phyloP scores from a whole-genome alignment of 1,284 basidiomycete genomes.

The Apiotrichum laibachii region DNA sequence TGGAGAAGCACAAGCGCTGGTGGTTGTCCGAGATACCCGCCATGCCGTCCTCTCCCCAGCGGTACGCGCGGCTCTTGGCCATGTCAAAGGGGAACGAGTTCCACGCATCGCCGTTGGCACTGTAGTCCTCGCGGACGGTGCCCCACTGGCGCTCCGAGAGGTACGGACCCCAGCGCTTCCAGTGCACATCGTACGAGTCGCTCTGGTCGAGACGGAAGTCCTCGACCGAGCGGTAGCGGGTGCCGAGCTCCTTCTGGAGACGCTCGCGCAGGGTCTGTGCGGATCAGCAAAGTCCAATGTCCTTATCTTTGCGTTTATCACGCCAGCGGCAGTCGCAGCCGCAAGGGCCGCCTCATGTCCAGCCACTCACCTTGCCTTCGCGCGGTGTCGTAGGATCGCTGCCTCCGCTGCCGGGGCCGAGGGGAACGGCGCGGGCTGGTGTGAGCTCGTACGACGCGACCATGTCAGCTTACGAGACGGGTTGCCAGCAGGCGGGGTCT shows the following conservation, averaged over 20 bases:
- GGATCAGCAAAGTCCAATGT: neutral
- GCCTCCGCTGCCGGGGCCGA: slow-evolving; percentile 2
- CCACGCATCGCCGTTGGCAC: slow-evolving; percentile 94
- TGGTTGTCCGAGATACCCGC: slow-evolving; percentile 97
- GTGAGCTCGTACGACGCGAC: neutral
- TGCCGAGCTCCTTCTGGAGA: slow-evolving; percentile 39
- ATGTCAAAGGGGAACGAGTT: slow-evolving; percentile 95
- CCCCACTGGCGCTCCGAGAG: slow-evolving; percentile 97
- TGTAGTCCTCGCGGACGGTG: slow-evolving; percentile 97
- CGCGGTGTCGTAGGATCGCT: slow-evolving; percentile 45
- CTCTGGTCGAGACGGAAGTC: slow-evolving; percentile 62
- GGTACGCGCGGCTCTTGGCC: slow-evolving; percentile 87
- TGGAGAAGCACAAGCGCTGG: slow-evolving; percentile 81
- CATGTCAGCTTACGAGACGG: neutral
- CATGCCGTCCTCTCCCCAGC: slow-evolving; percentile 98
- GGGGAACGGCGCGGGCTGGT: neutral
- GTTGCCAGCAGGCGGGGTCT: slow-evolving; percentile 5
- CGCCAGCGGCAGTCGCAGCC: no score
- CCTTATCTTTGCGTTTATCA: no score
- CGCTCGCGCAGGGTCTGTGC: slow-evolving; percentile 46
- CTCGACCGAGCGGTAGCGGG: slow-evolving; percentile 49
- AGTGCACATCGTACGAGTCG: slow-evolving; percentile 67
- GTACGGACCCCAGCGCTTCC: slow-evolving; percentile 99
- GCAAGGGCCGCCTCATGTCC: neutral
- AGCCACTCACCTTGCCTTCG: slow-evolving; percentile 14